Base-by-base conservation (phyloP, 2,329 filamentous ascomycete genomes). In the Pezicula carpinea region DNA sequence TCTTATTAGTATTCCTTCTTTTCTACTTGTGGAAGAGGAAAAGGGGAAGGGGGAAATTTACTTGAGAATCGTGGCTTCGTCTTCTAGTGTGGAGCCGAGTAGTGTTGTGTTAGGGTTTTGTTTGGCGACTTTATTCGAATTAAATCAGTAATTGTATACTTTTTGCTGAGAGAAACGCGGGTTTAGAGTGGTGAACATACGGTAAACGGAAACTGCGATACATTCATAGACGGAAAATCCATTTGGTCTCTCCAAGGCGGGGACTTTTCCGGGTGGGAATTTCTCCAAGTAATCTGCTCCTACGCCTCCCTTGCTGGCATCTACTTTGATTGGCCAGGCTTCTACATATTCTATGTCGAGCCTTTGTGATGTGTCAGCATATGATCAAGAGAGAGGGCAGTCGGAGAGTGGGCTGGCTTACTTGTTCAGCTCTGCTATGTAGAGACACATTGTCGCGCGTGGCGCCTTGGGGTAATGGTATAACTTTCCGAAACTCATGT, bases 381-480 rank as follows among this genome's bases (percentile, higher is more conserved):
- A 13, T 40, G 14, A 6, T 15, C 4, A 10, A n/a, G 18, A n/a
- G 23, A 29, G 34, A 44, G 31, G 43, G 42, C 4, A 3, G 22
- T 39, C 17, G 39, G 45, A 3, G 32, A 31, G 26, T 26, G 14
- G 8, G 6, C 7, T 10, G 15, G n/a, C 18, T 31, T 35, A 48
- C 46, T 48, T 48, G 29, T 48, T 48, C 4, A 40, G 13, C 31
- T 50, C 50, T 10, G 52, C 53, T 31, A 54, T 51, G 32, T 52
- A 54, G 8, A 54, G 42, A 13, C 51, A 50, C 53, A 56, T 56
- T 41, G 53, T 54, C 35, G 53, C 53, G 15, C 53, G 53, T 43
- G 53, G 53, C 18, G 53, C 53, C 31, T 56, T 56, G n/a, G 53
- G 53, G 39, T 56, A 56, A 21, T 50, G 43, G 52, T 56, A 56